These are phyloP conservation scores for Neoboletus brunneissimus DNA, from an alignment of 768 basidiomycete genomes.

Conservation along the genomic window DNA sequence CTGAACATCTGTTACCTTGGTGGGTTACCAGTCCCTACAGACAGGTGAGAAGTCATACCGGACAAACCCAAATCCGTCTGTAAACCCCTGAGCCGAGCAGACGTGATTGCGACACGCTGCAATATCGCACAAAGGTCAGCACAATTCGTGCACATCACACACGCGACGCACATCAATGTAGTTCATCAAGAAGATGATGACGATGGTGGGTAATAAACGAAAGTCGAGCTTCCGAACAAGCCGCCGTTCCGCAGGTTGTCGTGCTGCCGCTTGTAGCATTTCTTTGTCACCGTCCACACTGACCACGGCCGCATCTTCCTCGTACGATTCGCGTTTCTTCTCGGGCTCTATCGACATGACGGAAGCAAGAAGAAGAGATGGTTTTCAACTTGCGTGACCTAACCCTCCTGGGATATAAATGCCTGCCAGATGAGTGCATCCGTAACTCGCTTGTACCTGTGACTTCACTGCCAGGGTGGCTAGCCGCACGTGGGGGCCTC, in stretches of 20 bases:
- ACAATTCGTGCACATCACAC: not conserved
- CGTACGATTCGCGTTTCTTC: constrained; percentile 14
- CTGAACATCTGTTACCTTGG: constrained; percentile 42
- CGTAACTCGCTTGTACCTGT: not conserved
- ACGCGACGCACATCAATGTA: constrained; percentile 54
- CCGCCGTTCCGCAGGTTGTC: constrained; percentile 13
- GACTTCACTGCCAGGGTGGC: not conserved
- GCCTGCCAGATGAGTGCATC: not conserved
- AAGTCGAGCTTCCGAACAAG: constrained; percentile 57
- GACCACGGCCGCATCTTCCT: not conserved
- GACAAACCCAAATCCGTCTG: constrained; percentile 47
- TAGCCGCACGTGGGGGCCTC: not conserved
- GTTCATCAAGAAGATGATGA: constrained; percentile 63
- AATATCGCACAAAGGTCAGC: not conserved
- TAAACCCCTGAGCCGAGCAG: constrained; percentile 50
- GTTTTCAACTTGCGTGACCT: not conserved
- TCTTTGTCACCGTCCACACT: not conserved
- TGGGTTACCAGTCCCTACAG: not conserved
- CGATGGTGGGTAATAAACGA: constrained; percentile 54
- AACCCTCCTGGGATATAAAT: not conserved
- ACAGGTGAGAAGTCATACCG: constrained; percentile 29
- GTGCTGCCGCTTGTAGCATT: constrained; percentile 1
- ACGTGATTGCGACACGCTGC: constrained; percentile 49
- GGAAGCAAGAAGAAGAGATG: not conserved
- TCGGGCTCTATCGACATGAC: constrained; percentile 15